phyloP scores from a whole-genome alignment of 192 early-diverging fungal genomes.

The Coemansia sp. region DNA sequence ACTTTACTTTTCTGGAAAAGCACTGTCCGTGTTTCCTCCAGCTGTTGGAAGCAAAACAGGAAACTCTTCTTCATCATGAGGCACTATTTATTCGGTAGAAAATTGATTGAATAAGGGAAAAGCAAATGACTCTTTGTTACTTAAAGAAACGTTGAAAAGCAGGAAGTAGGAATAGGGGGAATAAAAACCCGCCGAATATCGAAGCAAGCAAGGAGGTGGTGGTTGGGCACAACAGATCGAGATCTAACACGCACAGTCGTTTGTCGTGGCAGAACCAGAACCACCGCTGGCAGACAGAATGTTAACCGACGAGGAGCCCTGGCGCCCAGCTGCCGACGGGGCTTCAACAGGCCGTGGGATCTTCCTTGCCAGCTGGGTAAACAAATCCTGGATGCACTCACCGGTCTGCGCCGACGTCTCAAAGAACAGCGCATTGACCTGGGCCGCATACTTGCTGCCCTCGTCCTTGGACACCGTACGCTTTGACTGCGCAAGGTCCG shows the following conservation, averaged over 20 bases:
- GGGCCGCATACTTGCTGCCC: slow-evolving; percentile 74
- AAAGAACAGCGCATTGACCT: slow-evolving; percentile 78
- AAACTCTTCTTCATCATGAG: too few species aligned
- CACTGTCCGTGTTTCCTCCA: too few species aligned
- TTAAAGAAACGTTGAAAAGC: too few species aligned
- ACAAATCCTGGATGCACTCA: slow-evolving; percentile 78
- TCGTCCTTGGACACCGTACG: slow-evolving; percentile 73
- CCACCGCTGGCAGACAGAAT: slow-evolving; percentile 24
- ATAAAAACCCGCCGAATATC: too few species aligned
- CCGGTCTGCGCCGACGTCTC: slow-evolving; percentile 90
- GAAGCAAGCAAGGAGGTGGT: too few species aligned
- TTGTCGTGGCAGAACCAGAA: slow-evolving; percentile 6
- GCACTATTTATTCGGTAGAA: too few species aligned
- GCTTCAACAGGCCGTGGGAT: slow-evolving; percentile 57
- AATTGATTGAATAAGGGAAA: too few species aligned
- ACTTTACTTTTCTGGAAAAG: too few species aligned
- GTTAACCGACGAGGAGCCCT: slow-evolving; percentile 34
- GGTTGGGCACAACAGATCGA: neutral
- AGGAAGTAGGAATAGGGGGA: neutral
- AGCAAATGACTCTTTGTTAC: too few species aligned
- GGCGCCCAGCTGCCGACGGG: neutral
- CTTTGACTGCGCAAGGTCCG: slow-evolving; percentile 73
- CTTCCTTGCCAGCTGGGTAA: slow-evolving; percentile 83
- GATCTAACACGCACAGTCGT: slow-evolving; percentile 50
- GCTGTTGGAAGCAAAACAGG: too few species aligned